These are phyloP conservation scores for Astrothelium subdiscretum DNA, from an alignment of 495 filamentous ascomycete genomes.

Conservation along the genomic window DNA sequence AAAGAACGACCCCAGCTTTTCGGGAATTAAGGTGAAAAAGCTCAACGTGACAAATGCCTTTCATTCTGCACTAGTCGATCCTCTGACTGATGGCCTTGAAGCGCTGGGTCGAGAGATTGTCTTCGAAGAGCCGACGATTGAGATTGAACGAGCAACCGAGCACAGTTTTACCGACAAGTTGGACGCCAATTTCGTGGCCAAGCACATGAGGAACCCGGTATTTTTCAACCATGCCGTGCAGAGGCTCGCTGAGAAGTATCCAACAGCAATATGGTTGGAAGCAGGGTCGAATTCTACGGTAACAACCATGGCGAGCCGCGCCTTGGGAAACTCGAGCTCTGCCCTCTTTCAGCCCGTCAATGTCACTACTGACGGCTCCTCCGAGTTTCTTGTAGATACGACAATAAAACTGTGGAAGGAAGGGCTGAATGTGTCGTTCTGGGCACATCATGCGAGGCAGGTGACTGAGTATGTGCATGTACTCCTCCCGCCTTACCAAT, in stretches of 20 bases:
- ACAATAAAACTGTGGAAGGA: conserved; percentile 39
- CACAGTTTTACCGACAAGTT: not conserved
- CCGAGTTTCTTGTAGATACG: conserved; percentile 28
- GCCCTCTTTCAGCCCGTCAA: conserved; percentile 32
- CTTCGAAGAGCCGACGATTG: not conserved
- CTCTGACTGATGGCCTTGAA: not conserved
- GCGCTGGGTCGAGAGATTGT: not conserved
- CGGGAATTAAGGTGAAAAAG: not conserved
- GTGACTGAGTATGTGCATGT: conserved; percentile 21
- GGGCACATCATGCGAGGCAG: conserved; percentile 35
- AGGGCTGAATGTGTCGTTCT: conserved; percentile 33
- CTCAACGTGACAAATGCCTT: conserved; percentile 5
- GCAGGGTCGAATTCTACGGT: conserved; percentile 40
- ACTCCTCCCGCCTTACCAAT: conserved; percentile 30
- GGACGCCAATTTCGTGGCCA: conserved; percentile 22
- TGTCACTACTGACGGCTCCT: conserved; percentile 26
- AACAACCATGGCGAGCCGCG: conserved; percentile 33
- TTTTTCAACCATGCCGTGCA: conserved; percentile 39
- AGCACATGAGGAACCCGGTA: conserved; percentile 41
- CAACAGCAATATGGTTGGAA: conserved; percentile 36
- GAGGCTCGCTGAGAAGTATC: conserved; percentile 28
- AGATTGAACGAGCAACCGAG: not conserved
- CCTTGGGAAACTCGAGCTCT: conserved; percentile 14
- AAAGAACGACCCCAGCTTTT: not conserved
- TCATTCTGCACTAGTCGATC: conserved; percentile 8